phyloP scores from a whole-genome alignment of 2,329 filamentous ascomycete species.

The Neospermospora avenae region DNA sequence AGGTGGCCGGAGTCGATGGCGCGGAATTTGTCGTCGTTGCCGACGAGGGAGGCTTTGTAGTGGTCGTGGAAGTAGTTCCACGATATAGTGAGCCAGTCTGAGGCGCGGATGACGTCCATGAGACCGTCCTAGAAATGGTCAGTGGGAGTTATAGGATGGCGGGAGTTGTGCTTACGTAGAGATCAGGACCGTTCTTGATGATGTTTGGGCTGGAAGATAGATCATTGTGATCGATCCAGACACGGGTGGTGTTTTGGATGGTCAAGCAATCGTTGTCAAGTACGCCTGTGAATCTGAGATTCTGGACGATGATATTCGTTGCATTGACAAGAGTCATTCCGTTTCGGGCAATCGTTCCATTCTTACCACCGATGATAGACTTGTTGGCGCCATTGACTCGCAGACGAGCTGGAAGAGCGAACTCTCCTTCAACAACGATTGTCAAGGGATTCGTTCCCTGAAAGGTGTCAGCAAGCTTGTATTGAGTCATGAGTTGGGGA shows the following conservation, averaged over 20 bases:
- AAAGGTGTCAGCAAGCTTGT: not conserved
- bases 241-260: constrained; percentile 7
- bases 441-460: not conserved
- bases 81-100: constrained; percentile 8
- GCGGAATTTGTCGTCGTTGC: constrained; percentile 6
- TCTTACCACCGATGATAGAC: constrained; percentile 1
- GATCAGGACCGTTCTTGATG: constrained; percentile 4
- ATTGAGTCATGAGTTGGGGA: no score
- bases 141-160: not conserved
- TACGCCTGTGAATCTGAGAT: constrained; percentile 3
- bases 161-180: not conserved
- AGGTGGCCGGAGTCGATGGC: constrained; percentile 2
- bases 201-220: constrained; percentile 5
- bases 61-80: constrained; percentile 12
- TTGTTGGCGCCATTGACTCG: constrained; percentile 4
- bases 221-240: constrained; percentile 12
- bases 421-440: constrained; percentile 4
- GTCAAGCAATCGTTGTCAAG: constrained; percentile 10
- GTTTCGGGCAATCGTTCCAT: constrained; percentile 5
- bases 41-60: constrained; percentile 8
- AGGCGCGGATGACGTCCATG: constrained; percentile 6
- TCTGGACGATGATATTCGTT: constrained; percentile 4
- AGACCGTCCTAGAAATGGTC: not conserved
- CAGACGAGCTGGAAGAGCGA: constrained; percentile 3
- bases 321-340: constrained; percentile 2